Conservation (phyloP, 2,329 filamentous ascomycete genomes). For the Chalaropsis ovoidea region DNA sequence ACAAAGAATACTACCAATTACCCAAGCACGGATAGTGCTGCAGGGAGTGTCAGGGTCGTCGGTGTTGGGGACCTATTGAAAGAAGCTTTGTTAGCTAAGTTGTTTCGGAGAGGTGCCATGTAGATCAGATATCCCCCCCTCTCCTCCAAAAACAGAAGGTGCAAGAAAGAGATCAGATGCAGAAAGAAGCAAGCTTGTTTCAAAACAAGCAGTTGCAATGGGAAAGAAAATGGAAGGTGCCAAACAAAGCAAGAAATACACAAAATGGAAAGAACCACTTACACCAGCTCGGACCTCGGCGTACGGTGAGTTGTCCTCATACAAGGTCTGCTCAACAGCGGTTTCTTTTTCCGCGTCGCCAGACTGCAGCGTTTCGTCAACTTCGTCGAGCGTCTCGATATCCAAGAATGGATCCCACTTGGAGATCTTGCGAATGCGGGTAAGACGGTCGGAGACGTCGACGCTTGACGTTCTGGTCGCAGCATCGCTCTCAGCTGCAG, state of each 20-base stretch:
- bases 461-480: slow-evolving; percentile 15
- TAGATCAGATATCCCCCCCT: too few relatives aligned
- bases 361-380: slow-evolving; percentile 39
- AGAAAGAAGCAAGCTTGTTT: slow-evolving; percentile 30
- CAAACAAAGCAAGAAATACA: slow-evolving; percentile 25
- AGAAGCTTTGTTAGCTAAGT: slow-evolving; percentile 4
- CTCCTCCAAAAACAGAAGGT: too few relatives aligned
- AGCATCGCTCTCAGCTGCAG: slow-evolving; percentile 8
- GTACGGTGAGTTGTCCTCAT: slow-evolving; percentile 49
- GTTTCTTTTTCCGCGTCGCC: slow-evolving; percentile 39
- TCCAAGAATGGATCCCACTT: slow-evolving; percentile 49
- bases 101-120: too few relatives aligned
- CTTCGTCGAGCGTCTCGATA: slow-evolving; percentile 42
- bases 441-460: slow-evolving; percentile 20
- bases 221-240: too few relatives aligned
- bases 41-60: slow-evolving; percentile 44
- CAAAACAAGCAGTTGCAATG: slow-evolving; percentile 36
- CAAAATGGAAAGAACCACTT: slow-evolving; percentile 39
- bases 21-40: slow-evolving; percentile 52
- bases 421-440: slow-evolving; percentile 31
- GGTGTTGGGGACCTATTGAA: slow-evolving; percentile 30
- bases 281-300: slow-evolving; percentile 38
- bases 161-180: neutral
- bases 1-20: slow-evolving; percentile 47
- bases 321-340: slow-evolving; percentile 38